Base-by-base conservation (phyloP, 2,329 filamentous ascomycete genomes). In the Xylariaceae sp. region DNA sequence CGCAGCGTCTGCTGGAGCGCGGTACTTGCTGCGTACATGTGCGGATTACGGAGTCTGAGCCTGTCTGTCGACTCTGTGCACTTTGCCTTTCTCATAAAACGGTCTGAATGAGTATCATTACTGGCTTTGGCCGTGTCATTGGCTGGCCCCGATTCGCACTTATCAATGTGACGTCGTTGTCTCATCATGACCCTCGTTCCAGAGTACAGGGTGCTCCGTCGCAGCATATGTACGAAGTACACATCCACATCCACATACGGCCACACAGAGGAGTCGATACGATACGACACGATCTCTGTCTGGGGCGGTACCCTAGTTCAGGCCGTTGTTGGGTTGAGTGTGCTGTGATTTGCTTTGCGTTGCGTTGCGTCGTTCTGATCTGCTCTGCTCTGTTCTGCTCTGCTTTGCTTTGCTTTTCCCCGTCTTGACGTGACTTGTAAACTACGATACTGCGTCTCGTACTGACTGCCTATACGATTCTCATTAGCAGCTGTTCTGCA, bases 81-180 rank as follows among this genome's bases (percentile, higher is more conserved):
- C 37, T 41, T 13, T 41, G 9, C 13, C 37, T 41, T 13, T 41
- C 37, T 41, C 37, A 41, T 13, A 10, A 9, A 41, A 41, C 37
- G 13, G 37, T 41, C 37, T 41, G 37, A 10, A 41, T 41, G 37
- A 41, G 37, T 41, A 47, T 47, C 56, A 54, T 47, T 50, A 56
- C 54, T 52, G 47, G 15, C 39, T 44, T 53, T 35, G 18, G 8
- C 13, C 10, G 37, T 39, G 44, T 30, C 53, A 52, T 53, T 48
- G n/a, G 15, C 30, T 18, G 39, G 45, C 15, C n/a, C 47, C 44
- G 37, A 18, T 51, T 57, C 6, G 30, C 52, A 9, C 49, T 54
- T 44, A 44, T 56, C 39, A 53, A 45, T 34, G 58, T 62, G 60
- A 62, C 60, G 58, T 60, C 34, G 57, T 51, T 54, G 44, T n/a